Conservation (phyloP, 805 yeast genomes). For the Cyberlindnera euphorbiae region DNA sequence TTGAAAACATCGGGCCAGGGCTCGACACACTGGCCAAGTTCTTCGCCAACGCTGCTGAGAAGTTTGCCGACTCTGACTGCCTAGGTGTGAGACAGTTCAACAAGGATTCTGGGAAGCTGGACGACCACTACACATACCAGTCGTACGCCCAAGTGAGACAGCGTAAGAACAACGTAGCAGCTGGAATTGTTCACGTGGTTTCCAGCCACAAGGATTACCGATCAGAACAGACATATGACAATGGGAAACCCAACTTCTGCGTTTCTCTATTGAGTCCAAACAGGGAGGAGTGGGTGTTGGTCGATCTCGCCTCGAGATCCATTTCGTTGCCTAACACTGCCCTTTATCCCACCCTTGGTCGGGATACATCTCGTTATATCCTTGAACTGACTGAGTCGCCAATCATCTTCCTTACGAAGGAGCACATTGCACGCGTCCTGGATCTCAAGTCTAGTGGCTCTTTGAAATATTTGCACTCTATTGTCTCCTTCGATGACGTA, state of each 20-base stretch:
- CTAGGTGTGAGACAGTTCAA: slow-evolving; percentile 32
- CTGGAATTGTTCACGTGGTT: slow-evolving; percentile 34
- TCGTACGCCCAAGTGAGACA: slow-evolving; percentile 29
- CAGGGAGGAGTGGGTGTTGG: slow-evolving; percentile 57
- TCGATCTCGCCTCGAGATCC: slow-evolving; percentile 60
- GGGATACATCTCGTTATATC: slow-evolving; percentile 56
- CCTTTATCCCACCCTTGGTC: slow-evolving; percentile 50
- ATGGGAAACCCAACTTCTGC: slow-evolving; percentile 35
- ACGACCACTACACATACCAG: slow-evolving; percentile 22
- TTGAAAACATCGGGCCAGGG: slow-evolving; percentile 19
- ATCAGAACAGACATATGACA: too few species aligned
- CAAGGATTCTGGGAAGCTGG: slow-evolving; percentile 18
- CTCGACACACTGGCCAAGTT: slow-evolving; percentile 36
- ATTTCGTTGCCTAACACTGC: slow-evolving; percentile 48
- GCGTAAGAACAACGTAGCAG: slow-evolving; percentile 33
- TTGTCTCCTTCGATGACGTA: slow-evolving; percentile 53
- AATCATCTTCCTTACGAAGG: slow-evolving; percentile 46
- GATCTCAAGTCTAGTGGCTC: slow-evolving; percentile 33
- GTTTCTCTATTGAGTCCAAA: slow-evolving; percentile 52
- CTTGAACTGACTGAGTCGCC: slow-evolving; percentile 57
- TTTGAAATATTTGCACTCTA: slow-evolving; percentile 37
- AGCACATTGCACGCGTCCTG: slow-evolving; percentile 43
- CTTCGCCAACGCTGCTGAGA: slow-evolving; percentile 31
- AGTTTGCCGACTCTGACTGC: slow-evolving; percentile 28
- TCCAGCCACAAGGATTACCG: slow-evolving; percentile 18